A percentile compares a stretch with the other conserved stretches of the same genome.
phyloP scores from a whole-genome alignment of 257 asterid genomes.

The Solanum etuberosum region DNA sequence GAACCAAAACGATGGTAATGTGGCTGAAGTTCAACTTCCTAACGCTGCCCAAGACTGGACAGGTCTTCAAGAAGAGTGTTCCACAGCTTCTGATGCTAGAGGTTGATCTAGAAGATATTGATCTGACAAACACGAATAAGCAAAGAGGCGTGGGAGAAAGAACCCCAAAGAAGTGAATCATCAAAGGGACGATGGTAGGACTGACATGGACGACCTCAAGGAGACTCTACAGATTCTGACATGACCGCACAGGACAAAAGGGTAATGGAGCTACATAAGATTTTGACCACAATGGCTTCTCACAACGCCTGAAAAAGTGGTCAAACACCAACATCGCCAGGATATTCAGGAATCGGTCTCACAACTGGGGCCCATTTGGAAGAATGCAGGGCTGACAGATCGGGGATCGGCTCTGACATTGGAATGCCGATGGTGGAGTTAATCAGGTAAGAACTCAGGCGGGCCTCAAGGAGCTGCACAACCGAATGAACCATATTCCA shows the following conservation, averaged over 20 bases:
- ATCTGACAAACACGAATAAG: background rate
- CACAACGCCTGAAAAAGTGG: background rate
- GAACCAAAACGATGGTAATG: background rate
- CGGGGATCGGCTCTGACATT: background rate
- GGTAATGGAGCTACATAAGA: background rate
- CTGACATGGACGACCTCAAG: background rate
- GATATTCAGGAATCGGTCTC: background rate
- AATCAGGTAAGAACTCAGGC: background rate
- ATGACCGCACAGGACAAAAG: background rate
- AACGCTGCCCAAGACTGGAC: background rate
- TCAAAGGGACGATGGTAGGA: background rate
- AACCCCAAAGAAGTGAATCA: background rate
- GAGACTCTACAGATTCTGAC: background rate
- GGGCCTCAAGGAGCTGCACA: background rate
- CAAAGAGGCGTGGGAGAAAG: background rate
- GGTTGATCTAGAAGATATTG: background rate
- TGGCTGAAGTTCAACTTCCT: background rate
- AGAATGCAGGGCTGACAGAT: background rate
- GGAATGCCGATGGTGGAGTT: background rate
- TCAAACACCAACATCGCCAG: background rate
- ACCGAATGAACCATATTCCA: background rate
- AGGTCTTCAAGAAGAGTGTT: background rate
- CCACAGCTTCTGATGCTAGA: background rate
- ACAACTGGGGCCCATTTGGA: background rate
- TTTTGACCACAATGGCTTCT: background rate